Evolutionary conservation across 2,329 filamentous ascomycete species (phyloP).

Genomic region (Coccinonectria pachysandricola): DNA sequence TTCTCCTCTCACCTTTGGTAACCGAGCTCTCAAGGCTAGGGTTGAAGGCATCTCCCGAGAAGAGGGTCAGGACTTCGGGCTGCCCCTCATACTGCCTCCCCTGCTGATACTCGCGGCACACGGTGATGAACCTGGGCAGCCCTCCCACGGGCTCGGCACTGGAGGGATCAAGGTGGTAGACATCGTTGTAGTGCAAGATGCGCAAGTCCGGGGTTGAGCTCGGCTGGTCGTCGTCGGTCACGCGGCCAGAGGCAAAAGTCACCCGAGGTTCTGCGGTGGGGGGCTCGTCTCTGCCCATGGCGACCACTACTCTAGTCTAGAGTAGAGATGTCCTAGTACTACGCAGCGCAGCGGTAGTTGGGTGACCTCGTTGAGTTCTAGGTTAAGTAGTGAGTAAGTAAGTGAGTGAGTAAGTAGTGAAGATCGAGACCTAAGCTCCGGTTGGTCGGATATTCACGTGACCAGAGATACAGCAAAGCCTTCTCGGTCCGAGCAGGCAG

Average conservation of each 20-base stretch:
- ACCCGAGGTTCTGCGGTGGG: constrained; percentile 21
- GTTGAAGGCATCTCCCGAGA: constrained; percentile 89
- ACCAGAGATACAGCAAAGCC: too few relatives aligned
- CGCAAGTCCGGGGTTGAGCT: constrained; percentile 53
- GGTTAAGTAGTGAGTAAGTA: too few relatives aligned
- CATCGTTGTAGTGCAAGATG: constrained; percentile 87
- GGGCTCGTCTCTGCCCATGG: too few relatives aligned
- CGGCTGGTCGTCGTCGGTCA: constrained; percentile 7
- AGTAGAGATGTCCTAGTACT: too few relatives aligned
- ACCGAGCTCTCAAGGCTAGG: constrained; percentile 81
- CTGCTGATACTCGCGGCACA: constrained; percentile 64
- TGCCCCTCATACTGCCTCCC: constrained; percentile 51
- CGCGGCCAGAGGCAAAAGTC: constrained; percentile 16
- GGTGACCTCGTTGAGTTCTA: too few relatives aligned
- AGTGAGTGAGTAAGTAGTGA: too few relatives aligned
- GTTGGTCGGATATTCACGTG: too few relatives aligned
- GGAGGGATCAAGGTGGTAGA: constrained; percentile 71
- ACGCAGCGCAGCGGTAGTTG: too few relatives aligned
- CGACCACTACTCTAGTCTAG: too few relatives aligned
- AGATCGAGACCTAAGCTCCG: too few relatives aligned
- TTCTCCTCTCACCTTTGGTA: constrained; percentile 66
- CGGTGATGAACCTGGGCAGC: constrained; percentile 66
- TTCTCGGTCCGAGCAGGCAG: too few relatives aligned
- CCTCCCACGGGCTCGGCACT: constrained; percentile 79
- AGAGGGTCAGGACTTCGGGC: constrained; percentile 62